phyloP scores from a whole-genome alignment of 192 early-diverging fungal genomes.

The Kappamyces sp. region DNA sequence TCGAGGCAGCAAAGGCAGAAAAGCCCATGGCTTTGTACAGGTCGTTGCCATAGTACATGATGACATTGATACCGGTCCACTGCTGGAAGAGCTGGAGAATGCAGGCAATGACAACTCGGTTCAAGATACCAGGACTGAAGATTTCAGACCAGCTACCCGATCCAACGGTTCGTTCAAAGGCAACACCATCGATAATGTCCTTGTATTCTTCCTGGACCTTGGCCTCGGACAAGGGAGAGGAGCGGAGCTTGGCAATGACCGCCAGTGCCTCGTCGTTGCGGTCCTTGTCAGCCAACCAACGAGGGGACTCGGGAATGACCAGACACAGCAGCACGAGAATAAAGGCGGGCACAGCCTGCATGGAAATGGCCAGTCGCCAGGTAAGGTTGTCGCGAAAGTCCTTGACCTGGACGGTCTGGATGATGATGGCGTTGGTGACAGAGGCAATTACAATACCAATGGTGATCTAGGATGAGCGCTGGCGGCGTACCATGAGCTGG shows the following conservation, averaged over 20 bases:
- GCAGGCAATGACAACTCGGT: slow-evolving; percentile 55
- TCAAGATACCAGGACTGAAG: slow-evolving; percentile 41
- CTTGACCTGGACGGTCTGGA: slow-evolving; percentile 22
- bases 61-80: slow-evolving; percentile 67
- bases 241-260: slow-evolving; percentile 42
- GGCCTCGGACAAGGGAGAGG: slow-evolving; percentile 26
- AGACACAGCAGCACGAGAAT: slow-evolving; percentile 60
- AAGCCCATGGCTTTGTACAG: slow-evolving; percentile 31
- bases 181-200: slow-evolving; percentile 46
- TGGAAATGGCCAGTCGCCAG: slow-evolving; percentile 77
- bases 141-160: slow-evolving; percentile 57
- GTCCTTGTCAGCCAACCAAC: slow-evolving; percentile 48
- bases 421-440: slow-evolving; percentile 42
- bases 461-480: slow-evolving; percentile 51
- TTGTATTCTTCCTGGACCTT: slow-evolving; percentile 38
- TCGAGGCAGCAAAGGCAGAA: slow-evolving; percentile 48
- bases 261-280: slow-evolving; percentile 37
- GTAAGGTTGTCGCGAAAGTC: slow-evolving; percentile 34
- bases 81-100: slow-evolving; percentile 68
- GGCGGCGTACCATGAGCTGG: slow-evolving; percentile 59
- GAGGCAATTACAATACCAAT: slow-evolving; percentile 61
- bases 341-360: slow-evolving; percentile 75
- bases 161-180: slow-evolving; percentile 41
- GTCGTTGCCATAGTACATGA: slow-evolving; percentile 47
- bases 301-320: slow-evolving; percentile 67